Conservation (phyloP, 495 filamentous ascomycete genomes). For the Sordaria brevicollis region DNA sequence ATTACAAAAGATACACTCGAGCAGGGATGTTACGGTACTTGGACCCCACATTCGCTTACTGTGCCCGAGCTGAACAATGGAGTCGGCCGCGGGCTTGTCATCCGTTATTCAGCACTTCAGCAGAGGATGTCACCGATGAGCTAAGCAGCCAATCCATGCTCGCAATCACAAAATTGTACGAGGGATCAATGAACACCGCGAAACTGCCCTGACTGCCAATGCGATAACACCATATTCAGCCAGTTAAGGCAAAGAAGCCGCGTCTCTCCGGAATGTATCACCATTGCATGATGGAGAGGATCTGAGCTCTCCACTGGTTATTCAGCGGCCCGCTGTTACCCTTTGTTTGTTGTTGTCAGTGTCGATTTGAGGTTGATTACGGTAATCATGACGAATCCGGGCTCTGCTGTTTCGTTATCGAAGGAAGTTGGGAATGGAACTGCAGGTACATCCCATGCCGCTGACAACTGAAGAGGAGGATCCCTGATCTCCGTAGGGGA, state of each 20-base stretch:
- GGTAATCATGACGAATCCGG: background rate
- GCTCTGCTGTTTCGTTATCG: background rate
- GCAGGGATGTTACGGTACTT: background rate
- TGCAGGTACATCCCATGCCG: background rate
- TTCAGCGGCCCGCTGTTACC: background rate
- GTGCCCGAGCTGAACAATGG: background rate
- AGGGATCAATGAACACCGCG: too few species aligned
- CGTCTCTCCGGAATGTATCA: background rate
- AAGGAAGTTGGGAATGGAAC: background rate
- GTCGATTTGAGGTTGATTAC: background rate
- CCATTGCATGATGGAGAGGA: background rate
- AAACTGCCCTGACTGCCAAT: too few species aligned
- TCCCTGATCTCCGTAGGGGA: background rate
- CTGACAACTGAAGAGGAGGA: background rate
- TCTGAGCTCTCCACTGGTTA: background rate
- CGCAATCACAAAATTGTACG: background rate
- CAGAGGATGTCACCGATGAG: too few species aligned
- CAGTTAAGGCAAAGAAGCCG: background rate
- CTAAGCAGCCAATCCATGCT: background rate
- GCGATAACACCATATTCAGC: background rate
- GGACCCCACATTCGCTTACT: background rate
- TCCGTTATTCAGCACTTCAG: slow-evolving; percentile 1
- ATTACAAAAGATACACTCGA: background rate
- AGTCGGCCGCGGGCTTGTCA: background rate
- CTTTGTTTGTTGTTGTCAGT: too few species aligned